Evolutionary conservation across 2,329 filamentous ascomycete species (phyloP).

Genomic region (Cryphonectria nitschkei): DNA sequence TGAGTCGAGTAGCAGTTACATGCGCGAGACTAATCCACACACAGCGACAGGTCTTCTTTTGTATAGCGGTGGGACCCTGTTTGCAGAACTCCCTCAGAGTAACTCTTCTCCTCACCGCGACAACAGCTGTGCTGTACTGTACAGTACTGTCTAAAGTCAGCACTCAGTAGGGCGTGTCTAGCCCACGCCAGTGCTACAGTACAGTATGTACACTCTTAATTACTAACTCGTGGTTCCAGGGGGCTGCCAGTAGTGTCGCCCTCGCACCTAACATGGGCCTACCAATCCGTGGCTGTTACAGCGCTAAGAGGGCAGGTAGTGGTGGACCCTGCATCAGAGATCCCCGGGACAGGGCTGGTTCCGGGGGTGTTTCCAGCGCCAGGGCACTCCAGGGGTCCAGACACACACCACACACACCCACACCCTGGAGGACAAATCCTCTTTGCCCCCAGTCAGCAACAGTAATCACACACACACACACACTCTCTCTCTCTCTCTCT

Average conservation of each 20-base stretch:
- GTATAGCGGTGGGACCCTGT: not conserved
- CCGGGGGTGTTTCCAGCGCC: not conserved
- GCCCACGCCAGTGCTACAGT: too few species aligned
- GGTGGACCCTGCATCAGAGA: constrained; percentile 1
- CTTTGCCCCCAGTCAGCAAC: not conserved
- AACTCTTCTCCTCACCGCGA: not conserved
- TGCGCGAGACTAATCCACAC: not conserved
- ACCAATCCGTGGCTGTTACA: not conserved
- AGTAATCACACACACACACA: not conserved
- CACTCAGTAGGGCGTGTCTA: too few species aligned
- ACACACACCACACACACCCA: not conserved
- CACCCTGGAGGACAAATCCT: not conserved
- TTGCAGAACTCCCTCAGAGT: not conserved
- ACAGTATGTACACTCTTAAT: too few species aligned
- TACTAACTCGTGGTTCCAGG: too few species aligned
- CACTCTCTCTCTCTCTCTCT: not conserved
- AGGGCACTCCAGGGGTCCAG: not conserved
- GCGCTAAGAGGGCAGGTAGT: not conserved
- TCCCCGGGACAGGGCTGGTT: not conserved
- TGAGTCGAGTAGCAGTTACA: not conserved
- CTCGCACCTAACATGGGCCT: not conserved
- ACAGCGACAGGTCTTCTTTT: not conserved
- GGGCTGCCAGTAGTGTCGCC: not conserved
- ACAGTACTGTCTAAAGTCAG: too few species aligned
- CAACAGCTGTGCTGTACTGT: too few species aligned